Evolutionary conservation across 768 basidiomycete genomes (phyloP).

Genomic region (Tylopilus sp.): DNA sequence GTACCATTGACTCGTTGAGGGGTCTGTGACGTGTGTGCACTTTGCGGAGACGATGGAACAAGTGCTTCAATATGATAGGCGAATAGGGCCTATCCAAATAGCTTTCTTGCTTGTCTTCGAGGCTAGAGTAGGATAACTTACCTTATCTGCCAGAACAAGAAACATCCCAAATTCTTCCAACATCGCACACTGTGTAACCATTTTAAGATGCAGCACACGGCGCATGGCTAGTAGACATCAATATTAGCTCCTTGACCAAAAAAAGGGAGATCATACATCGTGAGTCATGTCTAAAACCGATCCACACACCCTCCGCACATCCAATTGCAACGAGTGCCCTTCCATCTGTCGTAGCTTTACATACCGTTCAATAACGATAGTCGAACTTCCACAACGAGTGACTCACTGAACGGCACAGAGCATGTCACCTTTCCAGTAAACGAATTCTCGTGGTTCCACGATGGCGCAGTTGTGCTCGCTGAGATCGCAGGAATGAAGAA

Average conservation of each 20-base stretch:
- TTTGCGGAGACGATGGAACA: slow-evolving; percentile 80
- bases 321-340: slow-evolving; percentile 89
- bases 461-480: slow-evolving; percentile 41
- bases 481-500: slow-evolving; percentile 74
- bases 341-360: slow-evolving; percentile 74
- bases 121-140: slow-evolving; percentile 17
- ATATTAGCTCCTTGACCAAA: slow-evolving; percentile 3
- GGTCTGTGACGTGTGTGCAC: slow-evolving; percentile 63
- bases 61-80: slow-evolving; percentile 96
- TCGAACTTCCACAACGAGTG: not conserved
- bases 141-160: slow-evolving; percentile 92
- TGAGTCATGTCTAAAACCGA: slow-evolving; percentile 87
- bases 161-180: slow-evolving; percentile 96
- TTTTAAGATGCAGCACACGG: slow-evolving; percentile 88
- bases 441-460: slow-evolving; percentile 66
- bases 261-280: slow-evolving; percentile 46
- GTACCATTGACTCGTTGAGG: slow-evolving; percentile 90
- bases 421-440: slow-evolving; percentile 89
- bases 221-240: slow-evolving; percentile 62
- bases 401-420: slow-evolving; percentile 85
- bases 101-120: not conserved
- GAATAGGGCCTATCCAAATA: slow-evolving; percentile 61
- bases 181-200: slow-evolving; percentile 94
- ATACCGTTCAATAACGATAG: slow-evolving; percentile 5
- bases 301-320: slow-evolving; percentile 95